These are phyloP conservation scores for Dothiorella sarmentorum DNA, from an alignment of 2,329 filamentous ascomycete species.

Conservation along the genomic window DNA sequence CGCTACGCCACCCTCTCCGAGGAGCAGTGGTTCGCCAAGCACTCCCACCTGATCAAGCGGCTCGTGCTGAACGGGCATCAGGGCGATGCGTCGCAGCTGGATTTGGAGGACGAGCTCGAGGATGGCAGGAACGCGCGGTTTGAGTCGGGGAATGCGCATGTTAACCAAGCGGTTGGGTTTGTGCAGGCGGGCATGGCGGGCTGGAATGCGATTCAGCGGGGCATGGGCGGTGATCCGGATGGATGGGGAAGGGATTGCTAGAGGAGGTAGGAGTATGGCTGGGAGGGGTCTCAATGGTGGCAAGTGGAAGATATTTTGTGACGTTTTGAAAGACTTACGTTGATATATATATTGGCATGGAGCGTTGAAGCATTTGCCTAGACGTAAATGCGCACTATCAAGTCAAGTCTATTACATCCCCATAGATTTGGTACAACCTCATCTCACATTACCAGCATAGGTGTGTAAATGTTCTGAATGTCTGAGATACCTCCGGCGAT, in stretches of 20 bases:
- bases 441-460: too few relatives aligned
- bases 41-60: constrained; percentile 58
- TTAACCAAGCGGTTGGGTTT: constrained; percentile 32
- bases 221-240: constrained; percentile 13
- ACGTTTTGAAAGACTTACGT: too few relatives aligned
- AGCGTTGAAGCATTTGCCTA: not conserved
- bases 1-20: constrained; percentile 51
- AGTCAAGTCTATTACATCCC: too few relatives aligned
- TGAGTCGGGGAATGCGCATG: constrained; percentile 28
- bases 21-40: constrained; percentile 59
- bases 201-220: constrained; percentile 9
- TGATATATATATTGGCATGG: too few relatives aligned
- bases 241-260: constrained; percentile 16
- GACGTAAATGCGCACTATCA: not conserved
- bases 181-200: constrained; percentile 30
- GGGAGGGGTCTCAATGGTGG: too few relatives aligned
- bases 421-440: too few relatives aligned
- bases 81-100: constrained; percentile 51
- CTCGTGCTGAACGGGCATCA: constrained; percentile 59
- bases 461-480: too few relatives aligned
- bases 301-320: too few relatives aligned
- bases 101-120: constrained; percentile 34
- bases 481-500: too few relatives aligned
- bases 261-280: not conserved
- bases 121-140: constrained; percentile 41